Conservation (phyloP, 176 grass and related monocot genomes). For the Aegilops longissima region DNA sequence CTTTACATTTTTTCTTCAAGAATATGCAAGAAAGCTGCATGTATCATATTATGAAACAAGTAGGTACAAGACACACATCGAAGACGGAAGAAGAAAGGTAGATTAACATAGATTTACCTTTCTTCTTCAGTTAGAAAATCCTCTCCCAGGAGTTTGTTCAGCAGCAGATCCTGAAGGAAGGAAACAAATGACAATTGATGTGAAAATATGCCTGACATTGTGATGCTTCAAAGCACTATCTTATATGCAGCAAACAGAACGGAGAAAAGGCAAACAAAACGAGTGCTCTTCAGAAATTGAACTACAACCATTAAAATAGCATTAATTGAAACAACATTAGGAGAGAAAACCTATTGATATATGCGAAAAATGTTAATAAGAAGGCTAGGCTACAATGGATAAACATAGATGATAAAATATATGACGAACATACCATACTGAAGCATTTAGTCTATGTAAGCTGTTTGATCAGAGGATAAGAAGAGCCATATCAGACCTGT, state of each 20-base stretch:
- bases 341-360: background rate
- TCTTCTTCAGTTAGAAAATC: conserved; percentile 90
- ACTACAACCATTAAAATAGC: conserved; percentile 2
- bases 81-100: background rate
- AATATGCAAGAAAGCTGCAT: background rate
- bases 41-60: background rate
- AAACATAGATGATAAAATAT: conserved; percentile 7
- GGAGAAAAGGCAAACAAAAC: background rate
- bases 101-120: conserved; percentile 61
- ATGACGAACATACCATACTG: background rate
- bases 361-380: background rate
- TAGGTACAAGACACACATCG: background rate
- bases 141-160: conserved; percentile 91
- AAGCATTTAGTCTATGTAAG: background rate
- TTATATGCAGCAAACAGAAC: background rate
- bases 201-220: background rate
- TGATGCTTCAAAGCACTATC: background rate
- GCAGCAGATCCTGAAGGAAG: conserved; percentile 74
- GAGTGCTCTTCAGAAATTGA: background rate
- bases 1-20: conserved; percentile 75
- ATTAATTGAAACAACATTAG: conserved; percentile 15
- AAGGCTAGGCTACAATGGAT: background rate
- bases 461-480: conserved; percentile 12
- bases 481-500: conserved; percentile 58
- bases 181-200: conserved; percentile 13